phyloP scores from a whole-genome alignment of 2,329 filamentous ascomycete species.

The Fusarium coffeatum region DNA sequence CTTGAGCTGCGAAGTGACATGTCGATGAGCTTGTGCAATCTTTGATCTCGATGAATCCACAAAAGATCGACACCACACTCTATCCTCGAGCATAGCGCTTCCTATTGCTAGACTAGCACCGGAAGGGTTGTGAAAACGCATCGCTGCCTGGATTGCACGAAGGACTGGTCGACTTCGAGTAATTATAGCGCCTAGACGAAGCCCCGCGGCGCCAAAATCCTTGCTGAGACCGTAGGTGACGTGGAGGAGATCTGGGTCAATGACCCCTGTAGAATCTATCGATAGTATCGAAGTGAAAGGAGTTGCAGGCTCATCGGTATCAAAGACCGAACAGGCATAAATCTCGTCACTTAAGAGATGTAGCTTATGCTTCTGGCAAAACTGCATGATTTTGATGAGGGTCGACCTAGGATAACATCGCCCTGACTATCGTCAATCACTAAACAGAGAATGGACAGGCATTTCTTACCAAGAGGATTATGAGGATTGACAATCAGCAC shows the following conservation, averaged over 20 bases:
- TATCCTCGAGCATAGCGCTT: conserved; percentile 60
- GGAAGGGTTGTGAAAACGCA: conserved; percentile 61
- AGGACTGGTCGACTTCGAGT: conserved; percentile 50
- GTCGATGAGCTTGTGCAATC: conserved; percentile 55
- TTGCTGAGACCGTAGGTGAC: conserved; percentile 60
- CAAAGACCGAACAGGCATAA: conserved; percentile 64
- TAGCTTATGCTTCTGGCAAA: conserved; percentile 62
- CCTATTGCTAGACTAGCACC: conserved; percentile 57
- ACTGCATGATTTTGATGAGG: conserved; percentile 57
- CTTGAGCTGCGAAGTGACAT: conserved; percentile 53
- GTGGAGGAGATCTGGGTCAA: conserved; percentile 62
- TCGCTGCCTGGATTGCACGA: conserved; percentile 52
- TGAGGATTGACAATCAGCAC: conserved; percentile 65
- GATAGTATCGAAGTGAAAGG: conserved; percentile 63
- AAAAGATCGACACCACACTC: conserved; percentile 58
- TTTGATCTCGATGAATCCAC: conserved; percentile 54
- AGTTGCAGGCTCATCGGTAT: conserved; percentile 48
- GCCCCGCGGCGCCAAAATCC: conserved; percentile 65
- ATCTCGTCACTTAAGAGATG: conserved; percentile 70
- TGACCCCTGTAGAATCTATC: conserved; percentile 56
- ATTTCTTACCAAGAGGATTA: conserved; percentile 60
- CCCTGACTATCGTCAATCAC: conserved; percentile 43
- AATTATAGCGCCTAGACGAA: conserved; percentile 63
- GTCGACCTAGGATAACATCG: conserved; percentile 58
- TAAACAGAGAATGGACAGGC: not conserved